Conservation (phyloP, 2,329 filamentous ascomycete species). For the Biscogniauxia marginata region DNA sequence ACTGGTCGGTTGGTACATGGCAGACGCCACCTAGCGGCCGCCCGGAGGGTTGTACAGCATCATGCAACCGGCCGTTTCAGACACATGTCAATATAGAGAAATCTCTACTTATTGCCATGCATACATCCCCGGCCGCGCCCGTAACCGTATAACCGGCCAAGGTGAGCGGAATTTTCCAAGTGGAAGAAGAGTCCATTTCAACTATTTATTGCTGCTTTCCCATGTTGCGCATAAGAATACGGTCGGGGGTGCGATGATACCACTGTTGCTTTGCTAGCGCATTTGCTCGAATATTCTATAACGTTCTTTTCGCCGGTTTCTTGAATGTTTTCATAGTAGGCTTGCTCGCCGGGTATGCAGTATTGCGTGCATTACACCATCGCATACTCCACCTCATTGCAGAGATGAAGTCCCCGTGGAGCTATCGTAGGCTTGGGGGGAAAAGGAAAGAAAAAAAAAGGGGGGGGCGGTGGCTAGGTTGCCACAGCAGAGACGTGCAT, state of each 20-base stretch:
- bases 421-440: constrained; percentile 4
- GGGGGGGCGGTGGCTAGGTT: background rate
- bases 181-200: background rate
- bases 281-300: background rate
- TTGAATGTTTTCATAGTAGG: background rate
- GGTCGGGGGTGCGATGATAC: background rate
- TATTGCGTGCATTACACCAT: constrained; percentile 29
- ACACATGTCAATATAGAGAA: constrained; percentile 19
- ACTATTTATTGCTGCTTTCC: background rate
- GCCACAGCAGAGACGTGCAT: background rate
- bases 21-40: constrained; percentile 21
- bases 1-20: constrained; percentile 12
- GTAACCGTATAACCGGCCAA: background rate
- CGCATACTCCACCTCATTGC: constrained; percentile 23
- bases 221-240: background rate
- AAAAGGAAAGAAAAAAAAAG: background rate
- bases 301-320: background rate
- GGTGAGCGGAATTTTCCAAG: background rate
- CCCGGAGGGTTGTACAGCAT: constrained; percentile 26
- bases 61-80: constrained; percentile 29
- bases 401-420: constrained; percentile 5
- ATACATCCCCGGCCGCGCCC: constrained; percentile 15
- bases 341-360: constrained; percentile 23
- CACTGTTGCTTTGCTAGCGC: background rate
- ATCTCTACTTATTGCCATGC: constrained; percentile 16